Conservation (phyloP, 2,329 filamentous ascomycete genomes). For the Colletotrichum gigasporum region DNA sequence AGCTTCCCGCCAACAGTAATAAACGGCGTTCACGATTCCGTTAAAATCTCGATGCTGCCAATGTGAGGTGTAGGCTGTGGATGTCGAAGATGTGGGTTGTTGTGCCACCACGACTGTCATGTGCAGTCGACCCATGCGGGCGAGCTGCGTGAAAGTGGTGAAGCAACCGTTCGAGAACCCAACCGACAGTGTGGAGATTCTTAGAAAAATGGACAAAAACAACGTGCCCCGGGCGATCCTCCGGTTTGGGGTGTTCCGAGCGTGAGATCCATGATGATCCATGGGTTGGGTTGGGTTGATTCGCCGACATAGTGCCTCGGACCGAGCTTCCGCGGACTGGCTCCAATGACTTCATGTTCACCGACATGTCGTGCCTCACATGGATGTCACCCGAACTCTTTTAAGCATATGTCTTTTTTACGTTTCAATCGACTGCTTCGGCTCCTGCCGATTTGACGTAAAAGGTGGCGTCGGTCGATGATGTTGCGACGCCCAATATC, state of each 20-base stretch:
- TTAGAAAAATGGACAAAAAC: not conserved
- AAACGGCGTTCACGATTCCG: too few relatives aligned
- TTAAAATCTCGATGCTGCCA: too few relatives aligned
- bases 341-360: not conserved
- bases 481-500: conserved; percentile 17
- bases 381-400: not conserved
- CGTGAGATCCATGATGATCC: too few relatives aligned
- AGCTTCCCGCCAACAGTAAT: too few relatives aligned
- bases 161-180: not conserved
- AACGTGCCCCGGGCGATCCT: too few relatives aligned
- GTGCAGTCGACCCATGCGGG: not conserved
- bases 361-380: not conserved
- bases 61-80: too few relatives aligned
- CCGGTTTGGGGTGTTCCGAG: too few relatives aligned
- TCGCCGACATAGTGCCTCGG: not conserved
- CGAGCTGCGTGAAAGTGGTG: not conserved
- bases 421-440: not conserved
- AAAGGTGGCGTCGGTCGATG: conserved; percentile 20
- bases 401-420: not conserved
- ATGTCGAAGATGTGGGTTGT: not conserved
- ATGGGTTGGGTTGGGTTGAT: too few relatives aligned
- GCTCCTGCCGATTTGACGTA: conserved; percentile 17
- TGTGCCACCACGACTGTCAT: not conserved
- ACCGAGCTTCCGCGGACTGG: not conserved
- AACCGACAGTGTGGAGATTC: not conserved